Base-by-base conservation (phyloP, 768 basidiomycete species). In the Russula dissimulans region DNA sequence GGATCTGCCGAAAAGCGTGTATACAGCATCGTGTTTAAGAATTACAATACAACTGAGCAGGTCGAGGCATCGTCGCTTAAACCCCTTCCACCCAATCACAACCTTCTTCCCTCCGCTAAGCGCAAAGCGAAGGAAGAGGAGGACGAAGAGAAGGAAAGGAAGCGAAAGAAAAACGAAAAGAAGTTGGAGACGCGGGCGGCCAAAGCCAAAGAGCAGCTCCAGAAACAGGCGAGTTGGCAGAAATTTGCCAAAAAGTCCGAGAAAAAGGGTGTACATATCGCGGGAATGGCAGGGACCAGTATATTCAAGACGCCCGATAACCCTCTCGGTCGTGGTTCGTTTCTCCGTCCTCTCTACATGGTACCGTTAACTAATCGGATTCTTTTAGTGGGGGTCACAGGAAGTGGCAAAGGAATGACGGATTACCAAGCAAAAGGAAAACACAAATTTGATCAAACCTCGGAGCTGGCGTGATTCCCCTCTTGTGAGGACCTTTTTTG, bases 141-240 rank as follows among this genome's bases (percentile, higher is more conserved):
- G 71, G 92, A 93, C 71, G 89, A 90, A 67, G 91, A 94, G 74
- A 79, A 83, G 71, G 92, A 93, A 66, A 76, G 73, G 71, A 94
- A 92, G 82, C 90, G 91, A 80, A 93, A 93, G 78, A 92, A 91
- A 77, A 94, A 92, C 68, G 92, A 94, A 78, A 93, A 93, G 78
- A 94, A 94, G 73, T 65, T 91, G 44, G 92, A 94, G 76, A 80
- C 76, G 17, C 84, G 81, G 68, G 91, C 90, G 39, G 81, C 83
- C 9, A 95, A 95, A 73, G 88, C 91, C 10, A 91, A 92, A 72
- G 92, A 95, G 69, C 92, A 95, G 75, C 78, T 75, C 36, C 77
- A 77, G 63, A 91, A 92, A 74, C 91, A 94, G 74, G 82, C 82
- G 60, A 85, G 84, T 47, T 95, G 92, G 92, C 91, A 94, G 75